Evolutionary conservation across 495 filamentous ascomycete species (phyloP).

Genomic region (Venustampulla echinocandica): DNA sequence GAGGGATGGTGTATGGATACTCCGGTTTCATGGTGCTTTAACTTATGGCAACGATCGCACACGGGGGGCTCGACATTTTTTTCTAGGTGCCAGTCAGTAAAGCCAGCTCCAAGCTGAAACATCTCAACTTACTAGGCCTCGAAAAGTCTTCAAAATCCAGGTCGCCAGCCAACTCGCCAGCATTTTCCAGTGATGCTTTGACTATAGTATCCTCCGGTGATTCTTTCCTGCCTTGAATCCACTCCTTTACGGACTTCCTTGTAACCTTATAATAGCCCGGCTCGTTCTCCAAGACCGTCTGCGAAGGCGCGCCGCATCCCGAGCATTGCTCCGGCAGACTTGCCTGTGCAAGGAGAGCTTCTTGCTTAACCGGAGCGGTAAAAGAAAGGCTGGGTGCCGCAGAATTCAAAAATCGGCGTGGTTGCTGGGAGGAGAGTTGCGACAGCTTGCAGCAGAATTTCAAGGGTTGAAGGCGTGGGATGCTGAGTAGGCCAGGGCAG

Average conservation of each 20-base stretch:
- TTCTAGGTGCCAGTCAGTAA: conserved; percentile 2
- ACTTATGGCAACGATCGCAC: conserved; percentile 79
- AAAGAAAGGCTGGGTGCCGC: background rate
- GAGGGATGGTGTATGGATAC: conserved; percentile 66
- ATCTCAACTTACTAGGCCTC: conserved; percentile 7
- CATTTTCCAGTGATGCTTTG: conserved; percentile 28
- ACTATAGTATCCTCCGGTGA: conserved; percentile 20
- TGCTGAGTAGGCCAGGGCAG: conserved; percentile 15
- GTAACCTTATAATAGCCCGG: conserved; percentile 66
- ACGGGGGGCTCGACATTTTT: conserved; percentile 34
- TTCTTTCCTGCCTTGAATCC: conserved; percentile 27
- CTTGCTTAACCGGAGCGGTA: background rate
- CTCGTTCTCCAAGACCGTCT: conserved; percentile 56
- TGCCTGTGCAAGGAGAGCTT: background rate
- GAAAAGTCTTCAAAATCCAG: conserved; percentile 4
- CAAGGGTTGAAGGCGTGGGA: background rate
- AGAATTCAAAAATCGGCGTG: background rate
- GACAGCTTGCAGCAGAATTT: background rate
- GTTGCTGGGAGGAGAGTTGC: background rate
- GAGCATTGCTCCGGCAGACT: conserved; percentile 60
- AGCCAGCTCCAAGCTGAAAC: background rate
- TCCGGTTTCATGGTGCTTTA: conserved; percentile 65
- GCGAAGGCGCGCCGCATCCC: conserved; percentile 82
- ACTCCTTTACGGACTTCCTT: conserved; percentile 43
- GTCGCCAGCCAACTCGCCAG: background rate